Evolutionary conservation across 1,139 yeast genomes (phyloP), one percentile per base, ranked within the genome.

Genomic region (Pichia cactophila): DNA sequence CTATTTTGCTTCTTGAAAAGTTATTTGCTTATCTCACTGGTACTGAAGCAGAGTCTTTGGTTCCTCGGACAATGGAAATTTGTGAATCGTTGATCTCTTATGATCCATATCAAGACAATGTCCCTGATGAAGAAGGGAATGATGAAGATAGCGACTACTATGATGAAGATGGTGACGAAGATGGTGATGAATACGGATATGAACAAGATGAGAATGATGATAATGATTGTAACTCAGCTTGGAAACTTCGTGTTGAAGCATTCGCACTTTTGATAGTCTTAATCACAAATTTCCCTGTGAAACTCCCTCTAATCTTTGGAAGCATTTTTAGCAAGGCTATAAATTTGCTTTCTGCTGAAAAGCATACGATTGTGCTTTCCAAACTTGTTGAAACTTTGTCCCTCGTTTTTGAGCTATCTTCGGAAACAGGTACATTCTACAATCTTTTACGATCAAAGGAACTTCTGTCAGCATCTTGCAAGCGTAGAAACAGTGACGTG

Each of bases 191-290:
- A 26, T 72, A 68, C 14, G 79, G 72, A n/a, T 67, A 65, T 31
- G 74, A 68, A n/a, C 69, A 51, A 16, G 74, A 71, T 20, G 81
- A 73, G n/a, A 10, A 71, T 40, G 26, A 37, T 23, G 40, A 37
- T 37, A 12, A 9, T 20, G 40, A 37, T 40, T 80, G 79, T 47
- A 61, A 62, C 4, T 78, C 80, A 31, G 78, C 86, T 1, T 84
- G 94, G 87, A 82, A 81, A 56, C 64, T 87, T 36, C 71, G 95
- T 51, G 71, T 33, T 1, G 52, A 46, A 40, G 14, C 50, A 7
- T 38, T 51, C 5, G 6, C 28, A 2, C 41, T 51, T 29, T n/a
- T 51, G 37, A 41, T 14, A 7, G 8, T 37, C 7, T 26, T 80
- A n/a, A 66, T 74, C 16, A 59, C 59, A 5, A 58, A 62, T 9